Conservation (phyloP, 164 flowering plant genomes). For the Pachysandra terminalis region DNA sequence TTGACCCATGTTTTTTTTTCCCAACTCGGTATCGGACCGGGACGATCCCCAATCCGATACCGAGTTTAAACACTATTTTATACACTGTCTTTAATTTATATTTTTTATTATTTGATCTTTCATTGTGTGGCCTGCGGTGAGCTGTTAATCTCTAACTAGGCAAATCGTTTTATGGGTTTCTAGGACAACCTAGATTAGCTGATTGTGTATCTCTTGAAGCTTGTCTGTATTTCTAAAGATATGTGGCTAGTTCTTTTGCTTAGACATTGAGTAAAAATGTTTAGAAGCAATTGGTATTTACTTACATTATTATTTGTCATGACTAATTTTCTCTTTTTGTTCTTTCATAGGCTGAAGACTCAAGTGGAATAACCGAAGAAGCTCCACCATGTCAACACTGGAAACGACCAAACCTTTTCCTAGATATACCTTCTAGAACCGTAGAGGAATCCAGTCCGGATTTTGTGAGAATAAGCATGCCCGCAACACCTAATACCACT, state of each 20-base stretch:
- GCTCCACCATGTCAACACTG: conserved; percentile 18
- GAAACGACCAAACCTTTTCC: conserved; percentile 23
- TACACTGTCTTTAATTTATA: too few species aligned
- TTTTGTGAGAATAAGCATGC: conserved; percentile 40
- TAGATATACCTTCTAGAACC: conserved; percentile 41
- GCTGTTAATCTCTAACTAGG: neutral
- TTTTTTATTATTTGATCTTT: too few species aligned
- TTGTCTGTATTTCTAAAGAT: neutral
- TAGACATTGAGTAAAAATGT: neutral
- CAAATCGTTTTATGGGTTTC: neutral
- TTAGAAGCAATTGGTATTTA: neutral
- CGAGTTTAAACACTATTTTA: too few species aligned
- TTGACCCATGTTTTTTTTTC: too few species aligned
- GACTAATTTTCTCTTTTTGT: neutral
- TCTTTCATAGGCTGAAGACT: conserved; percentile 31
- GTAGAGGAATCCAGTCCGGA: conserved; percentile 30
- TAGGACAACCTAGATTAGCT: neutral
- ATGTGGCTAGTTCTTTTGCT: neutral
- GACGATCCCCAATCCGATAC: too few species aligned
- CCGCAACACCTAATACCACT: conserved; percentile 38
- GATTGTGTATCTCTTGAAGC: neutral
- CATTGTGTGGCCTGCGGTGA: neutral
- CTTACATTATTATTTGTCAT: neutral
- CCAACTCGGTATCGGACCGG: too few species aligned
- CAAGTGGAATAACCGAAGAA: conserved; percentile 45